Evolutionary conservation across 768 basidiomycete genomes (phyloP).

Genomic region (Boletus insuetus): DNA sequence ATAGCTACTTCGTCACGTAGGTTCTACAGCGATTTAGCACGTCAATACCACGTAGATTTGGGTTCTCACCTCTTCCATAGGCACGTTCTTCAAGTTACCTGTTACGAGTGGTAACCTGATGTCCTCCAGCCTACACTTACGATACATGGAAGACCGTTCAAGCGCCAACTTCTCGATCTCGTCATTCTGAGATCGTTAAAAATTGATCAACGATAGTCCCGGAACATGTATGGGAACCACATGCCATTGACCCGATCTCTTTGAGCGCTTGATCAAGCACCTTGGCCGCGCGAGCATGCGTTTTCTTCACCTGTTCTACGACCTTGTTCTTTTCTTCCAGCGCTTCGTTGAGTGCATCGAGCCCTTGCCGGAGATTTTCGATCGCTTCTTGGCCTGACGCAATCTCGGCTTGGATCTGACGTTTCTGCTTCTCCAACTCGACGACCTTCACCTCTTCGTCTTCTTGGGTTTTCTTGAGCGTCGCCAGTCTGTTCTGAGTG

Average conservation of each 20-base stretch:
- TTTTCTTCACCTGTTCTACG: slow-evolving; percentile 75
- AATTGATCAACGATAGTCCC: neutral
- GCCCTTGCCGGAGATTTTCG: slow-evolving; percentile 54
- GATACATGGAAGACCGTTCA: slow-evolving; percentile 83
- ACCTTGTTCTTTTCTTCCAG: slow-evolving; percentile 71
- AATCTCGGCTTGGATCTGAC: slow-evolving; percentile 57
- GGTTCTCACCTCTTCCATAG: slow-evolving; percentile 84
- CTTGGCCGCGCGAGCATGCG: slow-evolving; percentile 65
- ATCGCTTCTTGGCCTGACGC: slow-evolving; percentile 54
- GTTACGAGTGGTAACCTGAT: slow-evolving; percentile 73
- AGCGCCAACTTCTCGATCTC: slow-evolving; percentile 86
- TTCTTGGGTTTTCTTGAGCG: slow-evolving; percentile 49
- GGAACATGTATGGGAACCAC: slow-evolving; percentile 27
- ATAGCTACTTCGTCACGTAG: slow-evolving; percentile 84
- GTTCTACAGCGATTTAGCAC: slow-evolving; percentile 46
- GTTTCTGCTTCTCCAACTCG: slow-evolving; percentile 55
- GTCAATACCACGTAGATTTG: neutral
- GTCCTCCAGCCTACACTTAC: slow-evolving; percentile 92
- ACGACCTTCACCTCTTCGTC: slow-evolving; percentile 54
- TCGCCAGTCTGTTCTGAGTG: slow-evolving; percentile 59
- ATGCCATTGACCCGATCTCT: slow-evolving; percentile 79
- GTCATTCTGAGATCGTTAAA: slow-evolving; percentile 55
- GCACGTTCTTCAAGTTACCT: slow-evolving; percentile 81
- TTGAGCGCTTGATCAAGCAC: slow-evolving; percentile 85
- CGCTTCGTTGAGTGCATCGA: slow-evolving; percentile 56